Base-by-base conservation (phyloP, 257 asterid species). In the Scutellaria baicalensis region DNA sequence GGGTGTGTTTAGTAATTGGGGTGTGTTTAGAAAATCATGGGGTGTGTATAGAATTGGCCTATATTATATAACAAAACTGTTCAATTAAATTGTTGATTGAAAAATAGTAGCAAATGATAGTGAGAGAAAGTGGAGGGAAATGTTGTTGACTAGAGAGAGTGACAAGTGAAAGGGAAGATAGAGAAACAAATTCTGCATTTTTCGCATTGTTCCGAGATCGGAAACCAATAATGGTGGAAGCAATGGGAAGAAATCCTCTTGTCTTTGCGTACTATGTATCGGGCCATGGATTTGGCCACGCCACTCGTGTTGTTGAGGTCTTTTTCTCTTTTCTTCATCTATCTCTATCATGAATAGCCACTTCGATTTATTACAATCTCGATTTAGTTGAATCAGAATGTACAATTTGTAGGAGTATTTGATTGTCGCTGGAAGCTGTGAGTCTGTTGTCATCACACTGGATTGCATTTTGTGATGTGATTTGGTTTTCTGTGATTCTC, bases 221-320 rank as follows among this genome's bases (percentile, higher is more conserved):
- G 68, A 63, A 66, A 11, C 18, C 33, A 38, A n/a, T 9, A 80
- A 78, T 78, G 85, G 84, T 39, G 69, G 82, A 54, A 51, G 48
- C 59, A 73, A 70, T 80, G 50, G 71, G 77, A 47, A 66, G 59
- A 69, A 76, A 58, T 51, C 72, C 87, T 51, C 86, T 88, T 18
- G 88, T 88, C 8, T 86, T 86, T 50, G 95, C 92, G 16, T 88
- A 84, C 73, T 88, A 88, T 49, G 89, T 88, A 44, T 79, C 92
- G 21, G 90, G 92, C 5, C 90, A 86, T 78, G 95, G 95, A 69
- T 86, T 82, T 75, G 92, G 88, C 42, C 95, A 88, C 68, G 92
- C 95, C 76, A 83, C 92, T 62, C 92, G 95, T 65, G 88, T 72
- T 65, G 84, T 74, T 10, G 89, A 85, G 92, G 95, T 85, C 31